Base-by-base conservation (phyloP, 1,139 yeast species). In the Debaryomyces sp. region DNA sequence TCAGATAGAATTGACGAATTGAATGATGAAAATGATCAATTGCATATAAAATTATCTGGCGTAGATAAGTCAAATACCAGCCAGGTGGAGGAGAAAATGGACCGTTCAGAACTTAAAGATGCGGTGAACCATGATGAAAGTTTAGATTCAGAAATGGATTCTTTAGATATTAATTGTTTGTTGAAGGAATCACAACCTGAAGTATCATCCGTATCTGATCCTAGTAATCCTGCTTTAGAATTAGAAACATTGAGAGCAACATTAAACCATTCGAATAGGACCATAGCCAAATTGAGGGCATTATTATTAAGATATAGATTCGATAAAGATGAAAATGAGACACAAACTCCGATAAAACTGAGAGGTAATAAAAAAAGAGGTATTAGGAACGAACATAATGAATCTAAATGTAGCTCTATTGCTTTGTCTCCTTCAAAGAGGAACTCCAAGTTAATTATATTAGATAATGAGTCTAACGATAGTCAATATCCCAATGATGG, bases 221-320 rank as follows among this genome's bases (percentile, higher is more conserved):
- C 81, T 1, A 72, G 77, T 43, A 75, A 80, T 53, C 70, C 79
- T 2, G 81, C 77, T n/a, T 68, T 87, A 41, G 92, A 88, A 61
- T 70, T 81, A 6, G 92, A 89, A 59, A 84, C 92, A 0, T 70
- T 87, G 55, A 76, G 80, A 54, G 80, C 89, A 0, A 84, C 89
- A 12, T 72, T 89, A 56, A 75, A 75, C 24, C 89, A 81, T 63
- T 87, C 94, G 4, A 84, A 85, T 58, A 75, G 79, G 52, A 78
- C 82, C 0, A 82, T 84, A 48, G 68, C 80, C 10, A 81, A 78
- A 56, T 71, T 85, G 52, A 77, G 85, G 62, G 66, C 77, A 12
- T 76, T 76, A 4, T 64, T 82, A 13, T 60, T 79, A 53, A 82
- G 78, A 59, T 55, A 68, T 24, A 78, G 75, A 57, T 44, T 44